Evolutionary conservation across 176 grass and related monocot genomes (phyloP).

Genomic region (Oryza coarctata): DNA sequence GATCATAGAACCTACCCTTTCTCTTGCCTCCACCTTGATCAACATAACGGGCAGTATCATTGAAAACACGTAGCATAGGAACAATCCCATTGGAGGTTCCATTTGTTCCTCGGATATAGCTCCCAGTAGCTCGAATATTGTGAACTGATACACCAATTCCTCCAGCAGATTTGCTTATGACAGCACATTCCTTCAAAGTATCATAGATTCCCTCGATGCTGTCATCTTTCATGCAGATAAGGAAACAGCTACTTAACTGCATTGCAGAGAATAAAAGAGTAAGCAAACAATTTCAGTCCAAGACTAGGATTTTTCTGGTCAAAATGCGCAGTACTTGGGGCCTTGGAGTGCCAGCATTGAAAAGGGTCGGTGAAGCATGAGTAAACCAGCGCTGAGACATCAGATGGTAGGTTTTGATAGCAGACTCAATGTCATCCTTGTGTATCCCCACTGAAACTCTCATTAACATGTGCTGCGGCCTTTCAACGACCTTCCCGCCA

Average conservation of each 20-base stretch:
- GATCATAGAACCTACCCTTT: slow-evolving; percentile 51
- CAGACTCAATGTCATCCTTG: slow-evolving; percentile 85
- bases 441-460: slow-evolving; percentile 95
- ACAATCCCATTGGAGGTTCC: slow-evolving; percentile 92
- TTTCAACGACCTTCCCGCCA: slow-evolving; percentile 61
- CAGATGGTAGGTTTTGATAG: slow-evolving; percentile 78
- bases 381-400: slow-evolving; percentile 99
- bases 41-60: slow-evolving; percentile 96
- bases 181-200: slow-evolving; percentile 90
- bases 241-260: slow-evolving; percentile 94
- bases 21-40: slow-evolving; percentile 98
- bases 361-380: slow-evolving; percentile 88
- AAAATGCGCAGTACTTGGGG: slow-evolving; percentile 59
- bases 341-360: slow-evolving; percentile 87
- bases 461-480: slow-evolving; percentile 97
- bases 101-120: slow-evolving; percentile 92
- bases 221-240: slow-evolving; percentile 98
- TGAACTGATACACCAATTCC: slow-evolving; percentile 95
- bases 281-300: neutral
- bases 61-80: slow-evolving; percentile 94
- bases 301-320: neutral
- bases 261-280: slow-evolving; percentile 18
- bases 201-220: slow-evolving; percentile 98
- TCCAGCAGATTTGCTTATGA: slow-evolving; percentile 93
- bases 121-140: slow-evolving; percentile 80